Percentiles rank a stretch among this genome's conserved stretches.
phyloP scores from a whole-genome alignment of 257 asterid genomes.

The Cordia subcordata region DNA sequence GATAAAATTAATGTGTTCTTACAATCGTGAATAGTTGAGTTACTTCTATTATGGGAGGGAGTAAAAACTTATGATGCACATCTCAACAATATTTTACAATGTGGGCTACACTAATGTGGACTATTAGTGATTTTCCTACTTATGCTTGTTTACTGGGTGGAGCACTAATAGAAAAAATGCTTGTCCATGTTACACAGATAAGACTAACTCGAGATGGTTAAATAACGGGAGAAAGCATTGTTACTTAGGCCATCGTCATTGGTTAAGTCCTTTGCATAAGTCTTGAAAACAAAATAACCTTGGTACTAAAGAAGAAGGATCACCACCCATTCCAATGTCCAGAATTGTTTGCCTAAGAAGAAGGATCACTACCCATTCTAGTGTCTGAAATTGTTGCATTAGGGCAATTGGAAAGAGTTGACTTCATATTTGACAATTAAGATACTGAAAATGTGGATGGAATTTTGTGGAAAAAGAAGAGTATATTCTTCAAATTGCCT shows the following conservation, averaged over 20 bases:
- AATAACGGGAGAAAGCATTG: background rate
- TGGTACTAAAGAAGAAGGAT: background rate
- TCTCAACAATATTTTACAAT: background rate
- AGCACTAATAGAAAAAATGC: background rate
- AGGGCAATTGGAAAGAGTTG: background rate
- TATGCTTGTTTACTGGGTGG: conserved; percentile 3
- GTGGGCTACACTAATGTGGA: too few species aligned
- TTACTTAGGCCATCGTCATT: background rate
- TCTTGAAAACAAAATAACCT: background rate
- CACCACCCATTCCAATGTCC: background rate
- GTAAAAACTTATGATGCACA: background rate
- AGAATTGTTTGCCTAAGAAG: too few species aligned
- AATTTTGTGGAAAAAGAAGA: background rate
- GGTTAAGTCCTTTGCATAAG: background rate
- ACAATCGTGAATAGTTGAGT: conserved; percentile 12
- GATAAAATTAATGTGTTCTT: conserved; percentile 8
- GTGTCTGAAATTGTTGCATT: too few species aligned
- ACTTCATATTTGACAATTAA: background rate
- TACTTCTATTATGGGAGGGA: conserved; percentile 2
- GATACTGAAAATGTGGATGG: background rate
- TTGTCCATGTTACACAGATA: background rate
- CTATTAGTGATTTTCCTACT: conserved; percentile 1
- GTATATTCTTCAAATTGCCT: background rate
- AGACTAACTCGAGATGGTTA: background rate
- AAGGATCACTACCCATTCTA: too few species aligned